A percentile compares a stretch with the other conserved stretches of the same genome.
Evolutionary conservation across 768 basidiomycete species (phyloP).

Genomic region (Kwoniella mangroviensis): DNA sequence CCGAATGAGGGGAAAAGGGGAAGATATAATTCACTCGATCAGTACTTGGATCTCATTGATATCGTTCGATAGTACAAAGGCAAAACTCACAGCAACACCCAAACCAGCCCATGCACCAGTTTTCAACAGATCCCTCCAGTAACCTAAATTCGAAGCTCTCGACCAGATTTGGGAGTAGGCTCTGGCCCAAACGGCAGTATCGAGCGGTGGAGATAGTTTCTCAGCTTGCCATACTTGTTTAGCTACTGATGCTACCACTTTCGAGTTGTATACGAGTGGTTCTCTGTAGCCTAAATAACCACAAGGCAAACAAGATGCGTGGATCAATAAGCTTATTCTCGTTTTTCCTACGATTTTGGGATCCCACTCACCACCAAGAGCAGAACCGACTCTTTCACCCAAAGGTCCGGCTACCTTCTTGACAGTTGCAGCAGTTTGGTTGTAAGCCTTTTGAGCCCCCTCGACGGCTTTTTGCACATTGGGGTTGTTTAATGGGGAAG

Average conservation of each 20-base stretch:
- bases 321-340: no score
- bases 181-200: conserved; percentile 47
- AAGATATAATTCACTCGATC: conserved; percentile 1
- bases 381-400: conserved; percentile 50
- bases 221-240: conserved; percentile 58
- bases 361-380: conserved; percentile 51
- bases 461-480: conserved; percentile 55
- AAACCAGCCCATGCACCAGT: conserved; percentile 57
- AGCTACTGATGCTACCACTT: conserved; percentile 54
- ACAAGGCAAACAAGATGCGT: not conserved
- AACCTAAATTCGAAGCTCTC: conserved; percentile 42
- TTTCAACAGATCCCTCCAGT: conserved; percentile 46
- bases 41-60: no score
- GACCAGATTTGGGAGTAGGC: conserved; percentile 53
- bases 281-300: conserved; percentile 44
- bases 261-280: conserved; percentile 54
- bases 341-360: no score
- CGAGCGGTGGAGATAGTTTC: conserved; percentile 55
- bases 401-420: conserved; percentile 56
- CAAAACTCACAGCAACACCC: conserved; percentile 52
- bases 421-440: conserved; percentile 42
- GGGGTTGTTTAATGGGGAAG: conserved; percentile 41
- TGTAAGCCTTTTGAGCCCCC: conserved; percentile 49
- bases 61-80: no score
- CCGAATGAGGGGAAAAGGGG: not conserved